Conservation (phyloP, 129 eudicot species). For the Flaveria sonorensis region DNA sequence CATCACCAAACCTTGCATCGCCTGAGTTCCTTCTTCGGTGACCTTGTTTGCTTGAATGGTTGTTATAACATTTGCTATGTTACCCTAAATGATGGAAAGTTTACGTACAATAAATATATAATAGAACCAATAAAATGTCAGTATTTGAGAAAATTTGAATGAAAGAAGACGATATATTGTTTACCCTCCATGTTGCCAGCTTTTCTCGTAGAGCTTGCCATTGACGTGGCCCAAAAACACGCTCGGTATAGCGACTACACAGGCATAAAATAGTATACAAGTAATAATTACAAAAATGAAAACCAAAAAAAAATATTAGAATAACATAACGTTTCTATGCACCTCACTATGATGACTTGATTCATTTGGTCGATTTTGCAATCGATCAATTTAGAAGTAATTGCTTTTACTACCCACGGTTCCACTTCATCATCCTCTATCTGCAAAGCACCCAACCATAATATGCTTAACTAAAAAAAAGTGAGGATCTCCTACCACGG, state of each 20-base stretch:
- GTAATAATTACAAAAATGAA: neutral
- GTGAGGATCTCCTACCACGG: neutral
- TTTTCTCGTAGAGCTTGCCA: conserved; percentile 70
- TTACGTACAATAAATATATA: neutral
- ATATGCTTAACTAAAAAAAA: conserved; percentile 1
- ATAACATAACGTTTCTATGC: neutral
- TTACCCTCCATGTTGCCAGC: conserved; percentile 90
- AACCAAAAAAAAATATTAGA: neutral
- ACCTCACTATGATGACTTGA: conserved; percentile 71
- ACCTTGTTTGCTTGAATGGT: conserved; percentile 79
- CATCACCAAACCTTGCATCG: conserved; percentile 58
- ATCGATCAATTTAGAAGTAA: conserved; percentile 64
- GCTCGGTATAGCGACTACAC: conserved; percentile 70
- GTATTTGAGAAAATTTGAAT: neutral
- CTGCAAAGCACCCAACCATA: conserved; percentile 33
- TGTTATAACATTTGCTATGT: conserved; percentile 62
- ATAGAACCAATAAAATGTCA: neutral
- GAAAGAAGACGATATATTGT: neutral
- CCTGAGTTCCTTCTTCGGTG: conserved; percentile 59
- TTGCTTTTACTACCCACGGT: conserved; percentile 83
- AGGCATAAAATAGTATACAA: neutral
- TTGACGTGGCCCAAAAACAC: conserved; percentile 69
- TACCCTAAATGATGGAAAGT: conserved; percentile 46
- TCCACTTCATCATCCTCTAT: conserved; percentile 81
- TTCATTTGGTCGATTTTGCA: conserved; percentile 93